Evolutionary conservation across 2,329 filamentous ascomycete genomes (phyloP).

Genomic region (Fusarium equiseti): DNA sequence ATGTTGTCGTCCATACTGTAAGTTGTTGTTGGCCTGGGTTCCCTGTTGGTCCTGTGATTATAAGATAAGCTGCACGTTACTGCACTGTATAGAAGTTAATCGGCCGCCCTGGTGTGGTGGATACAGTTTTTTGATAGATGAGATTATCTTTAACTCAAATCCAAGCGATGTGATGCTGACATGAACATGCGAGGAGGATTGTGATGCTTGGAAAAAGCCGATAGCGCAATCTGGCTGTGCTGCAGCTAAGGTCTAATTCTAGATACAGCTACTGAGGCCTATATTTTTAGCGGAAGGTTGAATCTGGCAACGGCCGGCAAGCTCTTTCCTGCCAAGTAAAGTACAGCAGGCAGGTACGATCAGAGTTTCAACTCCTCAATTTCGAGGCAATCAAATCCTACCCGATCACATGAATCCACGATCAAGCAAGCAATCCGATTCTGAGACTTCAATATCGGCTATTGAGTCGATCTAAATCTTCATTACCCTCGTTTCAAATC

Average conservation of each 20-base stretch:
- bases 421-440: background rate
- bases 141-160: slow-evolving; percentile 21
- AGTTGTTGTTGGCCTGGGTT: slow-evolving; percentile 23
- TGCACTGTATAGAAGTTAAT: slow-evolving; percentile 18
- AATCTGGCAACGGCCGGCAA: slow-evolving; percentile 14
- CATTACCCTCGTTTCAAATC: slow-evolving; percentile 31
- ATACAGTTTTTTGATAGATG: slow-evolving; percentile 17
- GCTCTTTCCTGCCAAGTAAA: slow-evolving; percentile 13
- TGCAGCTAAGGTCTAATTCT: slow-evolving; percentile 1
- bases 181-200: slow-evolving; percentile 24
- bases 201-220: slow-evolving; percentile 21
- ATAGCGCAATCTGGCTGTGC: slow-evolving; percentile 6
- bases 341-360: background rate
- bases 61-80: slow-evolving; percentile 28
- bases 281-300: slow-evolving; percentile 14
- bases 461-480: slow-evolving; percentile 40
- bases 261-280: slow-evolving; percentile 14
- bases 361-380: background rate
- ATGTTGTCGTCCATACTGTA: slow-evolving; percentile 21
- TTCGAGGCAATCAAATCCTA: slow-evolving; percentile 2
- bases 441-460: slow-evolving; percentile 25
- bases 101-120: slow-evolving; percentile 11
- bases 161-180: slow-evolving; percentile 26
- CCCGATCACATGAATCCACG: slow-evolving; percentile 4
- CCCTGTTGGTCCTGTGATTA: slow-evolving; percentile 34